These are phyloP conservation scores for Eutrema japonicum DNA, from an alignment of 345 rosid species.

Conservation along the genomic window DNA sequence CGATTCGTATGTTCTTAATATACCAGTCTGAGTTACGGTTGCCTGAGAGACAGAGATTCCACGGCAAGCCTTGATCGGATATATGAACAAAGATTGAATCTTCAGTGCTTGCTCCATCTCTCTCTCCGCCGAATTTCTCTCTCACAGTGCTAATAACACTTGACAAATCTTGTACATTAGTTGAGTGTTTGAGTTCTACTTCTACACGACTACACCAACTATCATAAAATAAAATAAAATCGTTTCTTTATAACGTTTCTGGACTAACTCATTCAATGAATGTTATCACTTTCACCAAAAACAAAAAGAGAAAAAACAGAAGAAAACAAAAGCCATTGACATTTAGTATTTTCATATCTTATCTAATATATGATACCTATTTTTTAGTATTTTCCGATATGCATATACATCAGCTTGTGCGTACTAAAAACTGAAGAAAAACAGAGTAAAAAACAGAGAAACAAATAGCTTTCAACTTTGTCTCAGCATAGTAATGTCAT, in stretches of 20 bases:
- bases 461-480: slow-evolving; percentile 20
- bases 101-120: slow-evolving; percentile 36
- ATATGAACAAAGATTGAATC: slow-evolving; percentile 64
- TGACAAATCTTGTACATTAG: background rate
- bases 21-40: slow-evolving; percentile 74
- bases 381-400: background rate
- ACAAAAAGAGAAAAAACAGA: too few species aligned
- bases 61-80: slow-evolving; percentile 84
- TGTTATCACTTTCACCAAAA: too few species aligned
- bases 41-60: slow-evolving; percentile 78
- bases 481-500: slow-evolving; percentile 17
- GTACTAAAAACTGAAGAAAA: background rate
- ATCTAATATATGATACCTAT: too few species aligned
- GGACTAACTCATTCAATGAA: too few species aligned
- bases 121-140: background rate
- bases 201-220: too few species aligned
- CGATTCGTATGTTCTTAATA: background rate
- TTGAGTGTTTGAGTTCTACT: too few species aligned
- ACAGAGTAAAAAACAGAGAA: background rate
- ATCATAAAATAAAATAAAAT: background rate
- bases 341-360: background rate
- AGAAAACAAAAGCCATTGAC: background rate
- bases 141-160: background rate
- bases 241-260: background rate
- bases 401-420: slow-evolving; percentile 10